Evolutionary conservation across 148 eudicot genomes (phyloP).

Genomic region (Rhododendron vialii): DNA sequence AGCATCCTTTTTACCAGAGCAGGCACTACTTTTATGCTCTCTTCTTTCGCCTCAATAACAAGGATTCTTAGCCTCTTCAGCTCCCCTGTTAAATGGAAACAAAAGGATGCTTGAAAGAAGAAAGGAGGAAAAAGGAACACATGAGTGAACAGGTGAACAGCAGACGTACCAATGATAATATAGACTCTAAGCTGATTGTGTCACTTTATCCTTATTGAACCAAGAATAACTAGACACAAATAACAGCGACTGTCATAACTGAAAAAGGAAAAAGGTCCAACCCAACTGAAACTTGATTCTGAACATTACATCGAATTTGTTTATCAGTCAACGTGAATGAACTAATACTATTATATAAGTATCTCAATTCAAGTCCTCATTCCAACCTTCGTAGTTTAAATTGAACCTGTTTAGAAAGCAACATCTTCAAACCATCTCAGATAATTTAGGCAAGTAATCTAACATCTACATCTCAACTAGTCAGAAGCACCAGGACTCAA

Average conservation of each 20-base stretch:
- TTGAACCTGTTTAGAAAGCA: not conserved
- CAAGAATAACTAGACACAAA: not conserved
- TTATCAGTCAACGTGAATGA: not conserved
- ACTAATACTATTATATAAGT: not conserved
- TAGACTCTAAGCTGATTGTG: not conserved
- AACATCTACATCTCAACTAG: not conserved
- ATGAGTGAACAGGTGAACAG: not conserved
- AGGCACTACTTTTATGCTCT: constrained; percentile 42
- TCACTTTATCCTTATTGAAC: not conserved
- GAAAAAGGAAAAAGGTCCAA: not conserved
- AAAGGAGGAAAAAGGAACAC: not conserved
- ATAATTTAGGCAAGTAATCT: not conserved
- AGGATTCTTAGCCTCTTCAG: constrained; percentile 45
- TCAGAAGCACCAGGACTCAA: not conserved
- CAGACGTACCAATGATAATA: not conserved
- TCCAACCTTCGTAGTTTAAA: not conserved
- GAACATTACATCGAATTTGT: not conserved
- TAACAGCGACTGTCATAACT: not conserved
- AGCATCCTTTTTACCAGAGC: constrained; percentile 60
- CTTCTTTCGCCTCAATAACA: constrained; percentile 49
- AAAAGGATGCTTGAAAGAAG: constrained; percentile 5
- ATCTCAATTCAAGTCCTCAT: not conserved
- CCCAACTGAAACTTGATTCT: not conserved
- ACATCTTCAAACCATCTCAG: not conserved
- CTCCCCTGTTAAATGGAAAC: constrained; percentile 31